Base-by-base conservation (phyloP, 345 rosid species). In the Populus pruinosa region DNA sequence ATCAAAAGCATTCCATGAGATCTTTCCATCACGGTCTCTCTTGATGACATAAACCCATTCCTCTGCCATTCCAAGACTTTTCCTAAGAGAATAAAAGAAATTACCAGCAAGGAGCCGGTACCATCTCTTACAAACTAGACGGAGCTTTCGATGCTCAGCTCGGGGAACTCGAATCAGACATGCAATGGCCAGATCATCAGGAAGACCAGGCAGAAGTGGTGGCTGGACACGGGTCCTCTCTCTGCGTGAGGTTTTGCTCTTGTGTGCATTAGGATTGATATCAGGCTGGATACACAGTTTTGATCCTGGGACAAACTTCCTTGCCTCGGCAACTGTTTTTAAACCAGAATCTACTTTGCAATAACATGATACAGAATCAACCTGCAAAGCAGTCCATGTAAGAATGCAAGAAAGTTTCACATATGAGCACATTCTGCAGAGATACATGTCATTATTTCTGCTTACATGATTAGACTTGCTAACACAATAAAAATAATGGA, bases 31-130 rank as follows among this genome's bases (percentile, higher is more conserved):
- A 3, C 97, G 94, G 10, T 94, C 98, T 77, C 98, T 80, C 78
- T 93, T 94, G 72, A 94, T 86, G 69, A 94, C 98, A 83, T 94
- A 94, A 72, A 93, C 91, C 98, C 98, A 94, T 82, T 94, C 98
- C 81, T 94, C 98, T 2, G 94, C 89, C 89, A 93, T 89, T 7
- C 97, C 94, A 62, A 90, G 91, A 72, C 88, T 83, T 85, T 86
- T 93, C 83, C 98, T 88, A 23, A 84, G 89, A 70, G 96, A 90
- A 86, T 89, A 94, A 76, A 90, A 90, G 80, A 89, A 93, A 80
- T 90, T 91, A 0, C 93, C 94, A 71, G 89, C 86, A 11, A 94
- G 84, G 41, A 94, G 93, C 75, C 90, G 87, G 76, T 81, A 87
- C 98, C 98, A 94, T 88, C 91, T 83, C 88, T 90, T 93, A 83